Percentiles rank a stretch among this genome's conserved stretches.
Evolutionary conservation across 176 grass and related monocot species (phyloP).

Genomic region (Phoenix roebelenii): DNA sequence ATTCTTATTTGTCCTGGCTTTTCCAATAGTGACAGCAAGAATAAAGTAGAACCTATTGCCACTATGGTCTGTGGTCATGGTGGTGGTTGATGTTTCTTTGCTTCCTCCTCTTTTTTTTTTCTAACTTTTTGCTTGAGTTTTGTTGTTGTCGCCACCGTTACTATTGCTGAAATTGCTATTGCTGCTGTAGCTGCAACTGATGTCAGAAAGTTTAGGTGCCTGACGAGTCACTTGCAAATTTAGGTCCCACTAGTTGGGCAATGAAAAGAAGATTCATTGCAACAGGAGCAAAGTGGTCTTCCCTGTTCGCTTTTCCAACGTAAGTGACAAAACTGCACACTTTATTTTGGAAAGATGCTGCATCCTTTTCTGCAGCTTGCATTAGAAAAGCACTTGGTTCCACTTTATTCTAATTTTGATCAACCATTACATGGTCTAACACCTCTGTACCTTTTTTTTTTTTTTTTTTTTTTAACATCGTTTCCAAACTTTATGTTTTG

Average conservation of each 20-base stretch:
- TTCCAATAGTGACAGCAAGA: neutral
- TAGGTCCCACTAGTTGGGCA: neutral
- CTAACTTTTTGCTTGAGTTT: neutral
- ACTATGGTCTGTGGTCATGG: neutral
- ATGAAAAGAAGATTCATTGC: slow-evolving; percentile 29
- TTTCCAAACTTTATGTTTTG: no score
- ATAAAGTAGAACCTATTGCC: no score
- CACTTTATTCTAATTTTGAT: no score
- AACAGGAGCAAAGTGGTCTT: slow-evolving; percentile 31
- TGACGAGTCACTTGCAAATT: slow-evolving; percentile 2
- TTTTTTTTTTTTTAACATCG: no score
- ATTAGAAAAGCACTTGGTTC: neutral
- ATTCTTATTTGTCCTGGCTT: no score
- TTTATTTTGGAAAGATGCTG: slow-evolving; percentile 1
- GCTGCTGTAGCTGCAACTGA: slow-evolving; percentile 12
- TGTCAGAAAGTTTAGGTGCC: neutral
- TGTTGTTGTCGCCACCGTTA: neutral
- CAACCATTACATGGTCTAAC: no score
- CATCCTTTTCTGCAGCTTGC: neutral
- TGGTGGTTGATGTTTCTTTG: neutral
- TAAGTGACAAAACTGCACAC: slow-evolving; percentile 1
- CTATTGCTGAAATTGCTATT: slow-evolving; percentile 2
- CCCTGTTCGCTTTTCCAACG: slow-evolving; percentile 6
- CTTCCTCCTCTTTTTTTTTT: slow-evolving; percentile 15
- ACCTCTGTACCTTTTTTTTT: no score